These are phyloP conservation scores for Gliomastix tumulicola DNA, from an alignment of 2,329 filamentous ascomycete species.

Conservation along the genomic window DNA sequence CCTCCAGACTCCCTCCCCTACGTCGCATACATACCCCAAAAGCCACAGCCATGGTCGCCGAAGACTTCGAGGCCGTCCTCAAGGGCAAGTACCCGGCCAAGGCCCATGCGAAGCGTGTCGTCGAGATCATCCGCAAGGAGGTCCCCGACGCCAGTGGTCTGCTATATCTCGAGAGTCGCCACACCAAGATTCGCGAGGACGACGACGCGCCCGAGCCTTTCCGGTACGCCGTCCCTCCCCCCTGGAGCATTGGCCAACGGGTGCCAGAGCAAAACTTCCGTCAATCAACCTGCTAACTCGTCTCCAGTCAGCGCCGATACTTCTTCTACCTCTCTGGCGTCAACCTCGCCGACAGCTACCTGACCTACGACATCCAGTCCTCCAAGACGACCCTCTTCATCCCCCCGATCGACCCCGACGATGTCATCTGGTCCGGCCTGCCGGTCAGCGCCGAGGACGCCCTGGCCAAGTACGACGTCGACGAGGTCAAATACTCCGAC, in stretches of 20 bases:
- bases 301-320: constrained; percentile 71
- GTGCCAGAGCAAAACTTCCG: no score
- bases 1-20: no score
- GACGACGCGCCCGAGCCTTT: constrained; percentile 80
- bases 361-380: constrained; percentile 71
- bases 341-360: constrained; percentile 70
- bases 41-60: constrained; percentile 25
- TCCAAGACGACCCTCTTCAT: constrained; percentile 81
- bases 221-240: constrained; percentile 41
- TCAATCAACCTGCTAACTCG: no score
- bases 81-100: constrained; percentile 75
- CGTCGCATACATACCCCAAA: no score
- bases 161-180: constrained; percentile 83
- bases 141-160: constrained; percentile 59
- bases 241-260: no score
- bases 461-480: constrained; percentile 69
- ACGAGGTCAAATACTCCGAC: constrained; percentile 64
- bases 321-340: constrained; percentile 95
- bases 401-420: constrained; percentile 78
- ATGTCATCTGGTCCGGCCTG: constrained; percentile 89
- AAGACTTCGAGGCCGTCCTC: constrained; percentile 45
- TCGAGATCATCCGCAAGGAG: constrained; percentile 64
- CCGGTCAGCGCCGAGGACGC: constrained; percentile 74
- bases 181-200: constrained; percentile 78
- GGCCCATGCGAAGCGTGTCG: constrained; percentile 77